Evolutionary conservation across 352 stramenopile species (phyloP).

Genomic region (Globisporangium spiculum): DNA sequence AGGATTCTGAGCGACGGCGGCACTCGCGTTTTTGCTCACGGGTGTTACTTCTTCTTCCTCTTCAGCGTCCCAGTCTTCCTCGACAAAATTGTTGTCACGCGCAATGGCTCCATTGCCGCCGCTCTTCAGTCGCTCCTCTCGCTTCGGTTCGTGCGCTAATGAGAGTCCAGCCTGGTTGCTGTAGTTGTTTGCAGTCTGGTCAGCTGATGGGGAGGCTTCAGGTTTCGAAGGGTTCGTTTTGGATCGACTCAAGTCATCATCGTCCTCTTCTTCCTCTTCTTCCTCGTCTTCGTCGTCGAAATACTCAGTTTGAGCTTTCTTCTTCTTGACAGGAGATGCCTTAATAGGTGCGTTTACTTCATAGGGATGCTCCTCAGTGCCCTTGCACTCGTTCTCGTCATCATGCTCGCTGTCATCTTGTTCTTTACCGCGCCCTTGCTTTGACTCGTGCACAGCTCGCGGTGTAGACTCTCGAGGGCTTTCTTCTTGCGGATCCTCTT

Average conservation of each 20-base stretch:
- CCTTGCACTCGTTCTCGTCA: slow-evolving; percentile 20
- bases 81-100: slow-evolving; percentile 73
- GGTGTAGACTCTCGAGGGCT: slow-evolving; percentile 30
- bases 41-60: slow-evolving; percentile 22
- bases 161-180: slow-evolving; percentile 10
- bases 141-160: neutral
- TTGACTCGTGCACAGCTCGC: neutral
- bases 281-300: slow-evolving; percentile 68
- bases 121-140: slow-evolving; percentile 11
- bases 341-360: neutral
- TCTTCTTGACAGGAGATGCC: neutral
- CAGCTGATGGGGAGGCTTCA: neutral
- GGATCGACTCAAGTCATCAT: neutral
- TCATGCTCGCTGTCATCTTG: neutral
- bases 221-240: slow-evolving; percentile 12
- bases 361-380: slow-evolving; percentile 7
- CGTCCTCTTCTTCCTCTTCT: slow-evolving; percentile 24
- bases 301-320: slow-evolving; percentile 34
- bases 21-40: neutral
- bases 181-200: neutral
- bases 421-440: neutral
- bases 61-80: slow-evolving; percentile 74
- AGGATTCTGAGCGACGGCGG: slow-evolving; percentile 18
- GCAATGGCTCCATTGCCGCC: slow-evolving; percentile 23
- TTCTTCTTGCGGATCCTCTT: slow-evolving; percentile 36